Conservation (phyloP, 1,284 basidiomycete genomes). For the Rhodotorula sp. region DNA sequence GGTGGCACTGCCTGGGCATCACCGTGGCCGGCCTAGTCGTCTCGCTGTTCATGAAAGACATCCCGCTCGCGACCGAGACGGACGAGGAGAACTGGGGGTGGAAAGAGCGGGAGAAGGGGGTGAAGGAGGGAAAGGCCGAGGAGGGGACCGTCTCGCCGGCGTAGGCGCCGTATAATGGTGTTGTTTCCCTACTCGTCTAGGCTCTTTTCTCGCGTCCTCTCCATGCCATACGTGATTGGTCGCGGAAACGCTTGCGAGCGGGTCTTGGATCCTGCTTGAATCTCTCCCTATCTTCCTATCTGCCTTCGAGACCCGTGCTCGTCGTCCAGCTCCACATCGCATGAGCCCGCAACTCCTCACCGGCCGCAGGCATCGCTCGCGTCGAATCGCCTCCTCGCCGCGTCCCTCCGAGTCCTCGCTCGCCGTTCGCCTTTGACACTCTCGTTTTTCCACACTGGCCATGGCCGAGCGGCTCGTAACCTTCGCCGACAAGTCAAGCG, state of each 20-base stretch:
- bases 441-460: neutral
- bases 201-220: too few relatives aligned
- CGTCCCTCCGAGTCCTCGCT: too few relatives aligned
- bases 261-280: too few relatives aligned
- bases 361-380: neutral
- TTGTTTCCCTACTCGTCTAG: too few relatives aligned
- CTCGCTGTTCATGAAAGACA: conserved; percentile 18
- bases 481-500: conserved; percentile 3
- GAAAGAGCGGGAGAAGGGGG: conserved; percentile 3
- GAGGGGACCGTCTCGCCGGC: neutral
- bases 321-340: neutral
- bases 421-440: too few relatives aligned
- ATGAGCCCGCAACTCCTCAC: too few relatives aligned
- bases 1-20: conserved; percentile 35
- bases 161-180: too few relatives aligned
- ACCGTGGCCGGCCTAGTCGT: conserved; percentile 19
- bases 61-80: conserved; percentile 27
- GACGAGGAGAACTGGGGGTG: conserved; percentile 31
- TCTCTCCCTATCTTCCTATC: too few relatives aligned
- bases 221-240: too few relatives aligned
- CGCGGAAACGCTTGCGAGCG: too few relatives aligned
- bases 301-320: neutral
- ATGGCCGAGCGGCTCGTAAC: conserved; percentile 1
- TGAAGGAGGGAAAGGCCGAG: neutral
- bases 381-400: neutral